Conservation (phyloP, 208 protist genomes). For the Porcisia deanei region DNA sequence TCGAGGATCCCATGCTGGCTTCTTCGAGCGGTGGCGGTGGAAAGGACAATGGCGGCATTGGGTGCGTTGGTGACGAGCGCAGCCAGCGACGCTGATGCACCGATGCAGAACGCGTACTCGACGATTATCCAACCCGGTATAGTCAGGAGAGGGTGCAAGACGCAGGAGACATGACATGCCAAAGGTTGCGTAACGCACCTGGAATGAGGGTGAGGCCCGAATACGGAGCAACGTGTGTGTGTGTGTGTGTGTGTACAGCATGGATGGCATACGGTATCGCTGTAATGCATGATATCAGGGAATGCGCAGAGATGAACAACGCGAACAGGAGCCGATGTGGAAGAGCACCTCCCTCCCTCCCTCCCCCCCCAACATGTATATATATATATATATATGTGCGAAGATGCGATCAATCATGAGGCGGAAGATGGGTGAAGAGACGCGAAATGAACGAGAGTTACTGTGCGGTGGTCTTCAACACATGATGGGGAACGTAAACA, state of each 20-base stretch:
- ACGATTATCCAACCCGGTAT: background rate
- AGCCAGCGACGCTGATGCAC: slow-evolving; percentile 9
- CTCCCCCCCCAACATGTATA: too few species aligned
- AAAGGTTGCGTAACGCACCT: background rate
- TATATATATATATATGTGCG: too few species aligned
- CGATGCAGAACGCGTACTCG: background rate
- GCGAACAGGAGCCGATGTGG: background rate
- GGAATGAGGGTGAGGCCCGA: background rate
- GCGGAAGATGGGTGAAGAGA: too few species aligned
- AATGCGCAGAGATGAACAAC: background rate
- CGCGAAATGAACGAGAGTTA: too few species aligned
- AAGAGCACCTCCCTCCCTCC: background rate
- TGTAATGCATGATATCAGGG: background rate
- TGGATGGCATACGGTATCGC: too few species aligned
- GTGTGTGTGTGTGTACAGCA: background rate
- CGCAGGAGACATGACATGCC: background rate
- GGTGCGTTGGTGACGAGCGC: slow-evolving; percentile 8
- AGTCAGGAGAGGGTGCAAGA: background rate
- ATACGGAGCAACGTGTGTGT: background rate
- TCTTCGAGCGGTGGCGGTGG: slow-evolving; percentile 10
- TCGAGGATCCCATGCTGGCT: slow-evolving; percentile 37
- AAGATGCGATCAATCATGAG: too few species aligned
- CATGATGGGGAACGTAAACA: too few species aligned
- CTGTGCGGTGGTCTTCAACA: too few species aligned
- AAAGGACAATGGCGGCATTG: background rate